Conservation (phyloP, 1,284 basidiomycete species). For the Ustilago vetiveriae region DNA sequence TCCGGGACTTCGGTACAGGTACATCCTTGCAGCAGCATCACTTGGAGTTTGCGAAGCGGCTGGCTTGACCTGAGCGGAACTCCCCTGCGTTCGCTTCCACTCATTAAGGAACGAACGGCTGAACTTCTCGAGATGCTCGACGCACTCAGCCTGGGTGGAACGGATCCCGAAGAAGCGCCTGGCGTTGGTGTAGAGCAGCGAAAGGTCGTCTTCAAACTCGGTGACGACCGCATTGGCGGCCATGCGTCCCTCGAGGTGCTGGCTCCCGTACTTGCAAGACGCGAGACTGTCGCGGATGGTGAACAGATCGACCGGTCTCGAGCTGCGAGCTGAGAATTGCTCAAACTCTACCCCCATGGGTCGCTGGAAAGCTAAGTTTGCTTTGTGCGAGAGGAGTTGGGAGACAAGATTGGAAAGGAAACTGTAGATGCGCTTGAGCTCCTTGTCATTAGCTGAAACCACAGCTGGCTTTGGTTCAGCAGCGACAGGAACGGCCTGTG, state of each 20-base stretch:
- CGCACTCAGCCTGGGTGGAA: slow-evolving; percentile 44
- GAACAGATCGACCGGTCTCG: slow-evolving; percentile 44
- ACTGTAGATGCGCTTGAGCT: slow-evolving; percentile 39
- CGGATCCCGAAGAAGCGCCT: slow-evolving; percentile 36
- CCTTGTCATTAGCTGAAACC: slow-evolving; percentile 17
- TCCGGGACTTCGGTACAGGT: slow-evolving; percentile 17
- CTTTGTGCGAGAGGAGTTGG: slow-evolving; percentile 41
- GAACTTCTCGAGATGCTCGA: slow-evolving; percentile 46
- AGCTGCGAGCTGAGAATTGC: slow-evolving; percentile 38
- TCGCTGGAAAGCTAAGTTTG: slow-evolving; percentile 42
- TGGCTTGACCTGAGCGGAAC: slow-evolving; percentile 7
- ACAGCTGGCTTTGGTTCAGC: slow-evolving; percentile 2
- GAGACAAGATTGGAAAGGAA: slow-evolving; percentile 41
- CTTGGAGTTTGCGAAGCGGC: background rate
- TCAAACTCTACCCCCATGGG: slow-evolving; percentile 39
- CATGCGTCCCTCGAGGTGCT: slow-evolving; percentile 30
- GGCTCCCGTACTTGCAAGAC: slow-evolving; percentile 38
- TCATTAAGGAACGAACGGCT: slow-evolving; percentile 40
- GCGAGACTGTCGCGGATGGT: slow-evolving; percentile 39
- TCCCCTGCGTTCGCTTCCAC: slow-evolving; percentile 36
- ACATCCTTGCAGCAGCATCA: slow-evolving; percentile 10
- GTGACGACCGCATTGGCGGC: slow-evolving; percentile 43
- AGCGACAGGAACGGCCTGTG: background rate
- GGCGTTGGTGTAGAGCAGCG: slow-evolving; percentile 35
- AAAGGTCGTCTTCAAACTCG: slow-evolving; percentile 49